A percentile compares a stretch with the other conserved stretches of the same genome.
These are phyloP conservation scores for Oropetium thomaeum DNA, from an alignment of 176 grass and related monocot genomes.

Conservation along the genomic window DNA sequence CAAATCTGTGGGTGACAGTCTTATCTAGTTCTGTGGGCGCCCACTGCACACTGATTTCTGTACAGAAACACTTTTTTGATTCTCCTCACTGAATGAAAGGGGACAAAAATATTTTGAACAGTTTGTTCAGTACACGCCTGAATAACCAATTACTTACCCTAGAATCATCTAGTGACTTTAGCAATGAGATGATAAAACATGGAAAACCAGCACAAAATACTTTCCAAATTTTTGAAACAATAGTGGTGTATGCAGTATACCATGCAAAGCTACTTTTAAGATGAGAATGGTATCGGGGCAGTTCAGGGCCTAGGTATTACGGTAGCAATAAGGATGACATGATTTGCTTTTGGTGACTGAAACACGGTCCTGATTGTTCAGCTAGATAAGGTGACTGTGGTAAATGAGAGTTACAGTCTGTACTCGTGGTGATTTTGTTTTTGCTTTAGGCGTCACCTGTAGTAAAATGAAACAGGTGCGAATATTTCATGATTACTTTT, in stretches of 20 bases:
- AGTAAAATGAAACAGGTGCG: neutral
- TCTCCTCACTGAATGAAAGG: neutral
- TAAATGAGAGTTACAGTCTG: too few species aligned
- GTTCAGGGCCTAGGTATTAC: too few species aligned
- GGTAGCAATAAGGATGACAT: too few species aligned
- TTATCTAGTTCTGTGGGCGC: slow-evolving; percentile 26
- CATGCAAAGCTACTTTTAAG: too few species aligned
- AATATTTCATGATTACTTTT: neutral
- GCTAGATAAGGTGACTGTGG: too few species aligned
- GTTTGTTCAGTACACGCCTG: neutral
- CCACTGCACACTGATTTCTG: slow-evolving; percentile 20
- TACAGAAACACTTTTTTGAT: neutral
- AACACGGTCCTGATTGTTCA: too few species aligned
- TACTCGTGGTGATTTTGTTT: too few species aligned
- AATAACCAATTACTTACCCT: neutral
- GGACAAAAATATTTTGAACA: neutral
- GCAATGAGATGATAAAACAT: neutral
- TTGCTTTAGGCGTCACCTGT: neutral
- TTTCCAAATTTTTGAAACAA: neutral
- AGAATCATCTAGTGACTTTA: neutral
- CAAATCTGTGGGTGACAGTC: slow-evolving; percentile 25
- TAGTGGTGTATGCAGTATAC: neutral
- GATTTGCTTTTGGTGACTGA: too few species aligned
- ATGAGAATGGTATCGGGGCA: too few species aligned
- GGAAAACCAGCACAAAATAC: neutral